Conservation (phyloP, 2,329 filamentous ascomycete genomes). For the Colletotrichum viniferum region DNA sequence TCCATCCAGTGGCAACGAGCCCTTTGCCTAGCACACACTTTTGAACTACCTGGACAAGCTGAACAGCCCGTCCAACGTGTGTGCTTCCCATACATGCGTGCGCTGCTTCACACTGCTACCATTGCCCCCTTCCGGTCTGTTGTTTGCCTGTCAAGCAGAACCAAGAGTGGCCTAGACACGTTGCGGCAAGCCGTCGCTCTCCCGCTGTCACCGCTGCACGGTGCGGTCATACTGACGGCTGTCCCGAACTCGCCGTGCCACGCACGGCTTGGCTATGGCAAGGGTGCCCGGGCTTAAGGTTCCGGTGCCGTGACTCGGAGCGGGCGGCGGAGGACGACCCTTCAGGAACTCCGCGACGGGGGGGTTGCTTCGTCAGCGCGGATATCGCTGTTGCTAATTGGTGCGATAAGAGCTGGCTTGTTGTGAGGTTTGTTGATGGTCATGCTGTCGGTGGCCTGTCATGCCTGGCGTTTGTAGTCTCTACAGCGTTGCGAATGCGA, state of each 20-base stretch:
- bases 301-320: background rate
- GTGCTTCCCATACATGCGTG: too few species aligned
- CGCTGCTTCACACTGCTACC: background rate
- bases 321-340: background rate
- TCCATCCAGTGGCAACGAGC: background rate
- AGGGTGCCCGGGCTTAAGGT: background rate
- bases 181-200: background rate
- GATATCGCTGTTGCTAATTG: background rate
- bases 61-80: background rate
- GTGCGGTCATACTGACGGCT: slow-evolving; percentile 9
- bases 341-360: background rate
- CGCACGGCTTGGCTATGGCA: background rate
- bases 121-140: background rate
- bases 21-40: background rate
- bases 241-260: background rate
- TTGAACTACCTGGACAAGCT: background rate
- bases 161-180: background rate
- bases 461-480: background rate
- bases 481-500: background rate
- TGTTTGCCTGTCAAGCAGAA: background rate
- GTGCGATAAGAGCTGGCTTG: background rate
- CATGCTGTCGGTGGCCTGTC: background rate
- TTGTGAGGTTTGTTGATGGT: background rate
- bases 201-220: slow-evolving; percentile 16
- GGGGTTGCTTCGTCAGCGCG: background rate